Base-by-base conservation (phyloP, 495 filamentous ascomycete genomes). In the Penicillium paxilli region DNA sequence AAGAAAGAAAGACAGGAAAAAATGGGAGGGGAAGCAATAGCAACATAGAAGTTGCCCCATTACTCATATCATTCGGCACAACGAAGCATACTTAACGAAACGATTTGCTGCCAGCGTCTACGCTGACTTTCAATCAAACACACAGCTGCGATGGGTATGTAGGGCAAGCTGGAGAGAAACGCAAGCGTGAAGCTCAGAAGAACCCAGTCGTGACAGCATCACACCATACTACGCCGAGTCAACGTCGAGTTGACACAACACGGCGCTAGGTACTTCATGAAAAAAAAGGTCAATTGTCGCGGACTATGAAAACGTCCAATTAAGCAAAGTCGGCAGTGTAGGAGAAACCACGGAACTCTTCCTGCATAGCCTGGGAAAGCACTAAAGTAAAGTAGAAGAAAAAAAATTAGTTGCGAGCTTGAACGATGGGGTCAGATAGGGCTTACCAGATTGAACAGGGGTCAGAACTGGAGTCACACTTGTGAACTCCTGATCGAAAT, bases 331-430 rank as follows among this genome's bases (percentile, higher is more conserved):
- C 87, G 26, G 88, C 87, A 28, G 87, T 88, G 63, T 99, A 99
- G 11, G 95, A 98, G 80, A 99, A 99, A 57, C 94, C 94, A 42
- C 94, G 87, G 89, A 99, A 99, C 70, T 99, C 92, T 77, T 99
- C 94, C 76, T 99, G 94, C 95, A 98, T 98, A 17, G 91, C 89
- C 79, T 97, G 93, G 9, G 95, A 94, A 44, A 99, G 83, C 23
- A 99, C 94, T 96, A 63, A 30, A 46, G 19, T 28, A 46, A 9
- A 25, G 48, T 55, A 20, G 16, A 38, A 11, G 26, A 55, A n/a
- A 16, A 59, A 40, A 38, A 47, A 11, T 47, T 16, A 25, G 49
- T 44, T 50, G 64, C 41, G 41, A 57, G 56, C 49, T 41, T 14
- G n/a, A 22, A 54, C 47, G 33, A 50, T 37, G 26, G n/a, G 16